Evolutionary conservation across 257 asterid genomes (phyloP), one percentile per base, ranked within the genome.

Genomic region (Coffea canephora): DNA sequence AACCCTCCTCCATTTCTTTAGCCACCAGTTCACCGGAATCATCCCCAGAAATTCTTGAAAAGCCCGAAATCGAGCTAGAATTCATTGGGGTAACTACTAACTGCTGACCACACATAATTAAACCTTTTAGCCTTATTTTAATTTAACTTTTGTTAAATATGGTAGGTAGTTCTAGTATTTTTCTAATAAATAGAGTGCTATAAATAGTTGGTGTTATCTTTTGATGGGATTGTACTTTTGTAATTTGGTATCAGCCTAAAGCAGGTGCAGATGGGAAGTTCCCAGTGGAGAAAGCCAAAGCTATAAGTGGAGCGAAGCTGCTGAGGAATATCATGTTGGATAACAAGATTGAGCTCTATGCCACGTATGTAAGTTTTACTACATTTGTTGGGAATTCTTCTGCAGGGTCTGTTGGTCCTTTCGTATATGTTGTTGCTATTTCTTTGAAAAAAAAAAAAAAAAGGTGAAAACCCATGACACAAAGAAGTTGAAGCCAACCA

Each of bases 281-380:
- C 74, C 90, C 91, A 3, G 87, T 91, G 85, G 90, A 90, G 80
- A 91, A 45, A 85, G 90, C 91, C 73, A 89, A 81, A n/a, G 94
- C 91, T 45, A 73, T 86, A 15, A 93, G 99, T 82, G 98, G 98
- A 66, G 97, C 91, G 78, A 91, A 95, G 87, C 88, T 95, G 84
- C 92, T 95, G 4, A 86, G 99, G 90, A 95, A 77, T 88, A 91
- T 95, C 71, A 93, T 93, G 99, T 82, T 49, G 82, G 98, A 91
- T 73, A 91, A 88, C 88, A 93, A 91, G 78, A 91, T 95, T 59
- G 97, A 95, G 85, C 91, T 95, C 50, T 93, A 95, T 73, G 97
- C 96, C 23, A 76, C 92, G 55, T 93, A 93, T 87, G 99, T 95
- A 88, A 89, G 97, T 85, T 68, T 36, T 68, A 14, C 36, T 61